phyloP scores from a whole-genome alignment of 306 rosid genomes.

The Vigna reflexopilosa region DNA sequence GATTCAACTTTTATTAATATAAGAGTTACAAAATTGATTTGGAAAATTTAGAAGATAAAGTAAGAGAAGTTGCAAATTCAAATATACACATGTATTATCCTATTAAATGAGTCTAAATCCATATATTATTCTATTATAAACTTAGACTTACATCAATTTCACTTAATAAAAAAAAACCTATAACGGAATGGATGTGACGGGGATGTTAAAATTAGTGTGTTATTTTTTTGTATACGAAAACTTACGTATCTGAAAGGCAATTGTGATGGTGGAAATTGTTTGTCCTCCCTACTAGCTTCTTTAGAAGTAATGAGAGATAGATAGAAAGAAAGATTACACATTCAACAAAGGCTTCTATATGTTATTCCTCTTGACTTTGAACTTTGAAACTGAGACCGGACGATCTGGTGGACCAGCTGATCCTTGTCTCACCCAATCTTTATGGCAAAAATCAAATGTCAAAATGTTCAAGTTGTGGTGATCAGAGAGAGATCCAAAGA shows the following conservation, averaged over 20 bases:
- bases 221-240: not conserved
- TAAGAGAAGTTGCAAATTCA: too few relatives aligned
- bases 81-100: too few relatives aligned
- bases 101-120: too few relatives aligned
- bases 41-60: too few relatives aligned
- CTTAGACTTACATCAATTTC: too few relatives aligned
- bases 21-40: too few relatives aligned
- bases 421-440: constrained; percentile 28
- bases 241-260: constrained; percentile 17
- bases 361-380: constrained; percentile 50
- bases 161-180: too few relatives aligned
- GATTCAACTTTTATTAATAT: too few relatives aligned
- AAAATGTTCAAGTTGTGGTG: constrained; percentile 33
- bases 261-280: not conserved
- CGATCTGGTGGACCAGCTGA: constrained; percentile 44
- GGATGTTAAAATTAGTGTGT: too few relatives aligned
- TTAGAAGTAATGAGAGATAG: constrained; percentile 18
- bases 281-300: not conserved
- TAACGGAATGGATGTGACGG: too few relatives aligned
- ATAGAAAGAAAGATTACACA: not conserved
- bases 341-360: constrained; percentile 49
- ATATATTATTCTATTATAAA: too few relatives aligned
- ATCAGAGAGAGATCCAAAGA: not conserved
- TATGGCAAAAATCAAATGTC: constrained; percentile 15
- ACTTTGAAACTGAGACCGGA: constrained; percentile 39